phyloP scores from a whole-genome alignment of 1,284 basidiomycete genomes.

The Ceratobasidium sp. region DNA sequence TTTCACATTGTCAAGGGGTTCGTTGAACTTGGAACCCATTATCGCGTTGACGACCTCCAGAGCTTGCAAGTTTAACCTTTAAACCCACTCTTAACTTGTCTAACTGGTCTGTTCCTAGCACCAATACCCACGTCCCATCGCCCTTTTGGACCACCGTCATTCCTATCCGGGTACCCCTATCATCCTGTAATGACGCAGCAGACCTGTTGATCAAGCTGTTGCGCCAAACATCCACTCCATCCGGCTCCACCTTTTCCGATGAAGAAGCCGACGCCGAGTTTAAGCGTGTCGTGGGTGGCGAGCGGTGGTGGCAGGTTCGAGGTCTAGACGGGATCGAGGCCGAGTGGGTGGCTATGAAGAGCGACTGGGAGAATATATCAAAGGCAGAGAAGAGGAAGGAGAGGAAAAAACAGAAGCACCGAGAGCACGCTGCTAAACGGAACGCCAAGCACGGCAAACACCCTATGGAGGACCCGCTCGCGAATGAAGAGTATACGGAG shows the following conservation, averaged over 20 bases:
- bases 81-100: neutral
- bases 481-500: conserved; percentile 43
- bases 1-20: conserved; percentile 78
- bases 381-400: conserved; percentile 45
- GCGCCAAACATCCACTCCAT: conserved; percentile 32
- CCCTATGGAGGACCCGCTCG: conserved; percentile 27
- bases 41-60: conserved; percentile 73
- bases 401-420: conserved; percentile 39
- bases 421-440: conserved; percentile 29
- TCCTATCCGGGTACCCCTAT: conserved; percentile 38
- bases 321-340: conserved; percentile 50
- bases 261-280: conserved; percentile 43
- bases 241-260: conserved; percentile 31
- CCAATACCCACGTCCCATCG: conserved; percentile 41
- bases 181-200: conserved; percentile 41
- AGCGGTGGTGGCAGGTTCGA: conserved; percentile 51
- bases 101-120: neutral
- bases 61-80: conserved; percentile 56
- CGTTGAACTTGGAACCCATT: conserved; percentile 70
- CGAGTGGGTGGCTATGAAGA: conserved; percentile 49
- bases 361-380: conserved; percentile 47
- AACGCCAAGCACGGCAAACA: conserved; percentile 43
- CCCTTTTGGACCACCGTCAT: conserved; percentile 45
- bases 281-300: conserved; percentile 47
- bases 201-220: conserved; percentile 40